Conservation (phyloP, 1,284 basidiomycete genomes). For the Ceratobasidium sp. region DNA sequence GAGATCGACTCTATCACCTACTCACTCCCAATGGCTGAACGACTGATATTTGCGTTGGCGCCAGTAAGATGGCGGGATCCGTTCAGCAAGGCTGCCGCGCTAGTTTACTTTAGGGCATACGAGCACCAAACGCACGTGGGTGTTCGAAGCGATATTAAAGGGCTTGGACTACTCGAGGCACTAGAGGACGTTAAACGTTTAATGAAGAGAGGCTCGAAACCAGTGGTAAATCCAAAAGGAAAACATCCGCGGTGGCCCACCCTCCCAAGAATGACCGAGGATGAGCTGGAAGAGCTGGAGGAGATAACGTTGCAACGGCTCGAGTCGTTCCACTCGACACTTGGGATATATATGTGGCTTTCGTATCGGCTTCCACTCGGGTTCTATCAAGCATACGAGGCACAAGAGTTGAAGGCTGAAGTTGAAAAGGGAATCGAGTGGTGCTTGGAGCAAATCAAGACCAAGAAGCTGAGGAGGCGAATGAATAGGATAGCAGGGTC, state of each 20-base stretch:
- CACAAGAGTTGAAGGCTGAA: conserved; percentile 70
- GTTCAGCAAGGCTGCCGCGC: conserved; percentile 57
- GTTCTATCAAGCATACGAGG: conserved; percentile 73
- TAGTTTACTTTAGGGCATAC: conserved; percentile 58
- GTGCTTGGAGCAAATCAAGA: conserved; percentile 60
- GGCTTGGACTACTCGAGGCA: conserved; percentile 61
- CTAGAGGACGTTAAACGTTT: conserved; percentile 63
- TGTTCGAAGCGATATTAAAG: conserved; percentile 57
- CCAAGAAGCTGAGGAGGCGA: conserved; percentile 11
- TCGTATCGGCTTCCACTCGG: conserved; percentile 80
- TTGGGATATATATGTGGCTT: conserved; percentile 91
- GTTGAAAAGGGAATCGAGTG: conserved; percentile 80
- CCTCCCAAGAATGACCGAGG: not conserved
- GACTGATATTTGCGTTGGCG: conserved; percentile 43
- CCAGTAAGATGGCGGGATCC: conserved; percentile 64
- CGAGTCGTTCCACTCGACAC: conserved; percentile 85
- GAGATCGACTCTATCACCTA: conserved; percentile 25
- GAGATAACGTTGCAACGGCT: conserved; percentile 64
- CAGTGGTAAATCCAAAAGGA: not conserved
- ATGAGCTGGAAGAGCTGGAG: conserved; percentile 53
- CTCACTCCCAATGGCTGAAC: conserved; percentile 11
- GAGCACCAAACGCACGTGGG: conserved; percentile 57
- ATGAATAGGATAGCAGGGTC: not conserved
- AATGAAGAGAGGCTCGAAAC: conserved; percentile 51
- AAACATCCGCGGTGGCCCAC: conserved; percentile 45